Conservation (phyloP, 2,329 filamentous ascomycete species). For the Cladosporium oxysporum region DNA sequence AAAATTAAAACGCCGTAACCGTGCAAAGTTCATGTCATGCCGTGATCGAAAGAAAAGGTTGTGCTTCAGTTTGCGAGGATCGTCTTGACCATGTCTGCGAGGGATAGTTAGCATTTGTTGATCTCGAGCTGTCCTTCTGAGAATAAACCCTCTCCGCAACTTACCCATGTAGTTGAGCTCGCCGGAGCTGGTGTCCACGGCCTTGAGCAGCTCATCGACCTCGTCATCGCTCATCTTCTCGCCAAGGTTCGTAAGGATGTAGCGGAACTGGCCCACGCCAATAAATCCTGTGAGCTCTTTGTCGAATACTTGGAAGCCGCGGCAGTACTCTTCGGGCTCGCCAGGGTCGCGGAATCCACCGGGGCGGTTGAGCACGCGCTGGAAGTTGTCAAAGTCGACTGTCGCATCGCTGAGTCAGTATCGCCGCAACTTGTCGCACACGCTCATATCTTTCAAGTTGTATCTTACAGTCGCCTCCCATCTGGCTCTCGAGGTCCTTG, state of each 20-base stretch:
- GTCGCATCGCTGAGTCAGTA: not conserved
- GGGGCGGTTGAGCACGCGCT: constrained; percentile 93
- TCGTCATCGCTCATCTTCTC: constrained; percentile 99
- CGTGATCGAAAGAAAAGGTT: constrained; percentile 8
- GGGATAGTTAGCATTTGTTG: not conserved
- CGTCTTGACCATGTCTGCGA: constrained; percentile 42
- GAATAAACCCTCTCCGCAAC: constrained; percentile 34
- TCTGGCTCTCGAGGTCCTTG: constrained; percentile 82
- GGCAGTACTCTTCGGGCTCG: constrained; percentile 97
- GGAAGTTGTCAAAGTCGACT: constrained; percentile 99
- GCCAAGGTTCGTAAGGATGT: constrained; percentile 93
- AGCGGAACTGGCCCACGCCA: constrained; percentile 94
- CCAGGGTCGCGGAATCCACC: constrained; percentile 98
- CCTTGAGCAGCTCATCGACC: constrained; percentile 98
- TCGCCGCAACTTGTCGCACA: not conserved
- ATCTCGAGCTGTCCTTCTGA: not conserved
- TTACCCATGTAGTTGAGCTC: constrained; percentile 97
- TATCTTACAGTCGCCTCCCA: constrained; percentile 85
- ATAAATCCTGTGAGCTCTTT: constrained; percentile 99
- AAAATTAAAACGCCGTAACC: constrained; percentile 16
- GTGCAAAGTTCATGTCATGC: constrained; percentile 16
- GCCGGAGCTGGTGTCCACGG: constrained; percentile 90
- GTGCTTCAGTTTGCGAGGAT: constrained; percentile 41
- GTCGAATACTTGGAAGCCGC: constrained; percentile 98
- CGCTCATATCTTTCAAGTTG: not conserved